Conservation (phyloP, 208 protist species). For the Leptomonas pyrrhocoris region DNA sequence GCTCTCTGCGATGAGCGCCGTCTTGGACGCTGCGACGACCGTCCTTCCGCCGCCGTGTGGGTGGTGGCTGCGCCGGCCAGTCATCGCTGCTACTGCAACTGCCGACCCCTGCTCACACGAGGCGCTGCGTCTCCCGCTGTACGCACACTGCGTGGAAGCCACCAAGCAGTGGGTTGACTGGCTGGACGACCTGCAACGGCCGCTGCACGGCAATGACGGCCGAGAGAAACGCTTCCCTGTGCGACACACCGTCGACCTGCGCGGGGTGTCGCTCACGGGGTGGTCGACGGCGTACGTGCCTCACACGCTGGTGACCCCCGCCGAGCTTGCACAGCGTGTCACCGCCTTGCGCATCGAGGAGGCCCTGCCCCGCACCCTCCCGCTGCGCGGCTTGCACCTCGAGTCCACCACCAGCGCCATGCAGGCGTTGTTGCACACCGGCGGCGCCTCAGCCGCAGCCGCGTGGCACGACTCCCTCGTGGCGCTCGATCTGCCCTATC, state of each 20-base stretch:
- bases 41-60: conserved; percentile 28
- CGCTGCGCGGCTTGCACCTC: conserved; percentile 29
- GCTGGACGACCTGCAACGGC: conserved; percentile 15
- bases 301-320: neutral
- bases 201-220: neutral
- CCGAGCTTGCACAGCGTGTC: neutral
- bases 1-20: neutral
- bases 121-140: conserved; percentile 12
- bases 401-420: conserved; percentile 14
- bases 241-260: conserved; percentile 1
- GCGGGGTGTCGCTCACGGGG: conserved; percentile 28
- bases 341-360: conserved; percentile 7
- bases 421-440: neutral
- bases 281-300: conserved; percentile 23
- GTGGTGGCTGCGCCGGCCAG: conserved; percentile 28
- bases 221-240: neutral
- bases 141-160: conserved; percentile 25
- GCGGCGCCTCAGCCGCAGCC: neutral
- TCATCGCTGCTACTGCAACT: neutral
- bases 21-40: conserved; percentile 10
- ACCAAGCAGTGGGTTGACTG: conserved; percentile 33
- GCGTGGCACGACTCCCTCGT: conserved; percentile 13
- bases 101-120: no score
- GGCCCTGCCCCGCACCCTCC: conserved; percentile 19
- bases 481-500: conserved; percentile 24